Percentiles rank a stretch among this genome's conserved stretches.
Conservation (phyloP, 2,329 filamentous ascomycete genomes). For the Kalmusia sp. region DNA sequence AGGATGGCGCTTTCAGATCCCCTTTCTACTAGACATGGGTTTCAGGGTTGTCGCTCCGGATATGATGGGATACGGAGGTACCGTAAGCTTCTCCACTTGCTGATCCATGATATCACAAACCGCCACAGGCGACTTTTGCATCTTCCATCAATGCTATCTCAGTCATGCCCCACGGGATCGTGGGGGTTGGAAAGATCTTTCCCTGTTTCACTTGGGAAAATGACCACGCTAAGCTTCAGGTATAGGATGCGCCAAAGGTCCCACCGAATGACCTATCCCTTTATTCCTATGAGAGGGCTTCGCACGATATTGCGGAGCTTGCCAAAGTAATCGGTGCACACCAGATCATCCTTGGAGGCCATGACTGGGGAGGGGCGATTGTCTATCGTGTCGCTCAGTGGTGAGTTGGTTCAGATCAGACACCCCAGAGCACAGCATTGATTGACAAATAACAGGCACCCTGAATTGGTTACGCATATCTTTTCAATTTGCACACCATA, state of each 20-base stretch:
- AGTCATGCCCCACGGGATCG: conserved; percentile 7
- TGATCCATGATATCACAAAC: conserved; percentile 19
- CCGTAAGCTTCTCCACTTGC: conserved; percentile 52
- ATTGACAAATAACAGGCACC: conserved; percentile 55
- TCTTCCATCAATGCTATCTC: background rate
- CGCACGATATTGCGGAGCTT: conserved; percentile 78
- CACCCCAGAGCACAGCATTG: background rate
- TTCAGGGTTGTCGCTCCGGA: conserved; percentile 84
- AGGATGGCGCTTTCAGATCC: conserved; percentile 91
- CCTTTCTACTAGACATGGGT: conserved; percentile 72
- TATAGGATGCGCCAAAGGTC: conserved; percentile 53
- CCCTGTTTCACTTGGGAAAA: conserved; percentile 10
- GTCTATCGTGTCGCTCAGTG: conserved; percentile 78
- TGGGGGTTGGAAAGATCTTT: conserved; percentile 15
- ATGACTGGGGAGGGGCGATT: conserved; percentile 88
- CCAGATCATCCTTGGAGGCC: conserved; percentile 81
- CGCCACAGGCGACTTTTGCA: background rate
- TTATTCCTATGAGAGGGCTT: conserved; percentile 76
- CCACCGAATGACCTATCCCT: conserved; percentile 67
- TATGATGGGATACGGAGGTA: conserved; percentile 84
- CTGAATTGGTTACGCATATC: conserved; percentile 73
- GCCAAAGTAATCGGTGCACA: conserved; percentile 63
- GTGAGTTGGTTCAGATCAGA: conserved; percentile 29
- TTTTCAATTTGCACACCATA: conserved; percentile 86
- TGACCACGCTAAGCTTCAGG: conserved; percentile 22